phyloP scores from a whole-genome alignment of 2,329 filamentous ascomycete species.

The Colletotrichum sp. region DNA sequence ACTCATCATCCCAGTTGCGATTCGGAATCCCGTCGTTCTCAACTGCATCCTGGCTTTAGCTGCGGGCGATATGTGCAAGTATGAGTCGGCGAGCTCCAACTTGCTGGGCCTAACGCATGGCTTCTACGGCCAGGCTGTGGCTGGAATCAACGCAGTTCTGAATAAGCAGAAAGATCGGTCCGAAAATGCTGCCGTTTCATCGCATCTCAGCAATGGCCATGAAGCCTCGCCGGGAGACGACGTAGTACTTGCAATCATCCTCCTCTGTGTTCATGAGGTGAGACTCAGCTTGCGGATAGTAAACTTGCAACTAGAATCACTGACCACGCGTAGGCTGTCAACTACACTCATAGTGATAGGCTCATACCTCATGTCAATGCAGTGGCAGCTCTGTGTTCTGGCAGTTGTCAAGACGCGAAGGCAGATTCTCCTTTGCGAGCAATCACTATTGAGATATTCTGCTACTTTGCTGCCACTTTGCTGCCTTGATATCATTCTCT shows the following conservation, averaged over 20 bases:
- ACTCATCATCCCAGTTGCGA: neutral
- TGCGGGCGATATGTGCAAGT: neutral
- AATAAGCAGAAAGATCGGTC: neutral
- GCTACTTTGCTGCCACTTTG: neutral
- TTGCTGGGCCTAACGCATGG: neutral
- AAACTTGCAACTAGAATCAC: neutral
- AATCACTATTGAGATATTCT: neutral
- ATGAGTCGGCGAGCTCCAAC: neutral
- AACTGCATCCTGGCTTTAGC: neutral
- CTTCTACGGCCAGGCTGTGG: neutral
- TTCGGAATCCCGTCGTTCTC: neutral
- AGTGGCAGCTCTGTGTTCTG: neutral
- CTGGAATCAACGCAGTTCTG: neutral
- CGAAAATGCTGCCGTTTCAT: accelerated
- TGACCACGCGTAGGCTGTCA: neutral
- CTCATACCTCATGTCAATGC: neutral
- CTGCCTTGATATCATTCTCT: neutral
- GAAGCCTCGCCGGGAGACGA: neutral
- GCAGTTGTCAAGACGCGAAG: neutral
- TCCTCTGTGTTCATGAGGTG: neutral
- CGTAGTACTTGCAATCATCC: neutral
- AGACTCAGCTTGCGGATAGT: neutral
- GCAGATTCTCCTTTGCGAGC: neutral
- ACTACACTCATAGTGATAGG: neutral
- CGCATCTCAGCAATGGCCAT: neutral